A percentile compares a stretch with the other conserved stretches of the same genome.
phyloP scores from a whole-genome alignment of 495 filamentous ascomycete genomes.

The Pseudoneurospora amorphoporcata region DNA sequence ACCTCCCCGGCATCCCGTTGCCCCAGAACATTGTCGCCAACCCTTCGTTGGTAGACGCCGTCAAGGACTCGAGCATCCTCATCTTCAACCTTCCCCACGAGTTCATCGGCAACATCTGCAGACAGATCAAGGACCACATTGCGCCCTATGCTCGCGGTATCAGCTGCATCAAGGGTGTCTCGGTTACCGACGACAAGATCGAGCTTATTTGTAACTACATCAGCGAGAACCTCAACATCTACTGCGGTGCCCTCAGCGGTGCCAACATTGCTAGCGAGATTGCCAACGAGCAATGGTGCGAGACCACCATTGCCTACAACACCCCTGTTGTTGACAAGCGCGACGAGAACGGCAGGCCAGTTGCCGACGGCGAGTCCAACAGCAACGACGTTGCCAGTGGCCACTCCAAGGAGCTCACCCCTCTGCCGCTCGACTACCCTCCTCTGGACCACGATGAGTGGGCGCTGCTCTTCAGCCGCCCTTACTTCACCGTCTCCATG shows the following conservation, averaged over 20 bases:
- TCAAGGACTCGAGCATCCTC: conserved; percentile 73
- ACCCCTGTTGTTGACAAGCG: conserved; percentile 66
- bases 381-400: conserved; percentile 32
- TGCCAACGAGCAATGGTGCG: conserved; percentile 87
- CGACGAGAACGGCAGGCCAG: conserved; percentile 36
- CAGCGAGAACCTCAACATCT: conserved; percentile 79
- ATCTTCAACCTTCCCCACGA: conserved; percentile 98
- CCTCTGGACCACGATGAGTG: conserved; percentile 69
- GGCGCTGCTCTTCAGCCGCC: conserved; percentile 82
- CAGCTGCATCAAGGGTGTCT: conserved; percentile 96
- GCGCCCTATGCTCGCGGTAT: conserved; percentile 87
- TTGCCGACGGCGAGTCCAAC: conserved; percentile 51
- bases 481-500: conserved; percentile 94
- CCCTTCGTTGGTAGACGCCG: conserved; percentile 72
- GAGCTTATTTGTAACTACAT: conserved; percentile 92
- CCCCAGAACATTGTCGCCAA: conserved; percentile 83
- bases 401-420: conserved; percentile 45
- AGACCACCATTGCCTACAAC: conserved; percentile 94
- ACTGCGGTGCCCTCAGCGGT: conserved; percentile 91
- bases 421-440: conserved; percentile 70
- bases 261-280: conserved; percentile 97
- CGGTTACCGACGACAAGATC: conserved; percentile 73
- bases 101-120: conserved; percentile 83
- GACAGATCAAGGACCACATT: conserved; percentile 76
- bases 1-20: conserved; percentile 77